These are phyloP conservation scores for Talaromyces liani DNA, from an alignment of 495 filamentous ascomycete genomes.

Conservation along the genomic window DNA sequence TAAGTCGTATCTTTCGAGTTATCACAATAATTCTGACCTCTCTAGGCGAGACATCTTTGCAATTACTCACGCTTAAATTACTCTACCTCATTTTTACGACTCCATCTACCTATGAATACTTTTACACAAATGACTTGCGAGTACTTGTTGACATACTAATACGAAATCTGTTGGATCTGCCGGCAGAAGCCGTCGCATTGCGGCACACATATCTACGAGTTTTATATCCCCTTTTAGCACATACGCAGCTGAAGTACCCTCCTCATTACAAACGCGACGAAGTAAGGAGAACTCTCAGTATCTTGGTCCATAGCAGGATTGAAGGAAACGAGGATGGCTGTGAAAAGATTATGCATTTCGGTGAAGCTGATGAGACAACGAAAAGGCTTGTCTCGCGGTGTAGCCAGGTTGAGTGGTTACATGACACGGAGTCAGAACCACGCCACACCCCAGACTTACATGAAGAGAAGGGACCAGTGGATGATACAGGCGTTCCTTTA, in stretches of 20 bases:
- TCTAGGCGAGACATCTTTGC: constrained; percentile 72
- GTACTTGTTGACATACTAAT: constrained; percentile 95
- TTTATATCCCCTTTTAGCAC: constrained; percentile 77
- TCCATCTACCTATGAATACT: constrained; percentile 86
- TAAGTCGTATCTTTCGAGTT: constrained; percentile 14
- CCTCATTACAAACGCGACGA: constrained; percentile 92
- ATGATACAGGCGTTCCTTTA: background rate
- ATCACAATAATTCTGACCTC: constrained; percentile 15
- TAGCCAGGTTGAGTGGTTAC: constrained; percentile 75
- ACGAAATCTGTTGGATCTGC: constrained; percentile 88
- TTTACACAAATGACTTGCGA: constrained; percentile 94
- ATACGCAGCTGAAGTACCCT: constrained; percentile 79
- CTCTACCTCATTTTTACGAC: constrained; percentile 94
- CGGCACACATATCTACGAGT: constrained; percentile 98
- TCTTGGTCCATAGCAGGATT: constrained; percentile 46
- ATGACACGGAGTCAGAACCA: constrained; percentile 29
- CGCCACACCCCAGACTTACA: background rate
- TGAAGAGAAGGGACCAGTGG: background rate
- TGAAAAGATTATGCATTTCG: constrained; percentile 67
- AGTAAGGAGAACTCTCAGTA: constrained; percentile 61
- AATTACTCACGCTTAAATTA: constrained; percentile 90
- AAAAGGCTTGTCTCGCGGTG: constrained; percentile 76
- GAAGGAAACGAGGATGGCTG: constrained; percentile 24
- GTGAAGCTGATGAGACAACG: constrained; percentile 86
- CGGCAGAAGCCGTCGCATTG: constrained; percentile 68